A percentile compares a stretch with the other conserved stretches of the same genome.
phyloP scores from a whole-genome alignment of 495 filamentous ascomycete species.

The Aeminium ludgeri region DNA sequence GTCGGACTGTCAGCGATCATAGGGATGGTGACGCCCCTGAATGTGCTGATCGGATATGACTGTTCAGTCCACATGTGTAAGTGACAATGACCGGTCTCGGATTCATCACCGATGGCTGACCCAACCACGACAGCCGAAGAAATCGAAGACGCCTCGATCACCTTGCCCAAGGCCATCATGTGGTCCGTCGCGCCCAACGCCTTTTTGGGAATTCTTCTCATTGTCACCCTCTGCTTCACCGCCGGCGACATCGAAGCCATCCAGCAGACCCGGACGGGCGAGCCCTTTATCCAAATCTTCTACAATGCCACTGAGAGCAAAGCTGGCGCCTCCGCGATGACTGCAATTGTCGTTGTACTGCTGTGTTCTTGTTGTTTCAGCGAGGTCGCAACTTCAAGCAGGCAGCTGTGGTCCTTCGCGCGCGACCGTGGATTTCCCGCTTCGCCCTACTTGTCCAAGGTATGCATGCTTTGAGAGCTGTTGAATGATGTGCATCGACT shows the following conservation, averaged over 20 bases:
- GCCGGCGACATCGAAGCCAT: conserved; percentile 10
- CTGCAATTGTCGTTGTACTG: conserved; percentile 8
- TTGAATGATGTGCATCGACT: no score
- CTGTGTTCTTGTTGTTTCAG: not conserved
- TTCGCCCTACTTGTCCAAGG: not conserved
- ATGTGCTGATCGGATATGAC: not conserved
- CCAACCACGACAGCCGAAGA: conserved; percentile 10
- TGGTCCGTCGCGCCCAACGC: conserved; percentile 8
- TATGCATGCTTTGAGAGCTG: conserved; percentile 1
- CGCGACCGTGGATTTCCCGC: conserved; percentile 11
- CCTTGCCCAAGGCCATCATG: conserved; percentile 11
- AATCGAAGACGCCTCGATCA: conserved; percentile 3
- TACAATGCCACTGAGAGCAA: conserved; percentile 33
- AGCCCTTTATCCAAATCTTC: conserved; percentile 40
- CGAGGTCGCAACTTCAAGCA: conserved; percentile 15
- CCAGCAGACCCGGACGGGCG: conserved; percentile 9
- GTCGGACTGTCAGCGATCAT: conserved; percentile 9
- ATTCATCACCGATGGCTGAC: not conserved
- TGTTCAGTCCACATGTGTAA: not conserved
- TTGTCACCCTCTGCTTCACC: conserved; percentile 12
- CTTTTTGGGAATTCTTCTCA: conserved; percentile 8
- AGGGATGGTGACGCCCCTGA: not conserved
- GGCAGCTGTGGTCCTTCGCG: conserved; percentile 17
- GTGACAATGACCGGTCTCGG: not conserved
- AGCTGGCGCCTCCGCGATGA: conserved; percentile 35